A percentile compares a stretch with the other conserved stretches of the same genome.
Evolutionary conservation across 805 yeast species (phyloP).

Genomic region (Myxozyma neotropica): DNA sequence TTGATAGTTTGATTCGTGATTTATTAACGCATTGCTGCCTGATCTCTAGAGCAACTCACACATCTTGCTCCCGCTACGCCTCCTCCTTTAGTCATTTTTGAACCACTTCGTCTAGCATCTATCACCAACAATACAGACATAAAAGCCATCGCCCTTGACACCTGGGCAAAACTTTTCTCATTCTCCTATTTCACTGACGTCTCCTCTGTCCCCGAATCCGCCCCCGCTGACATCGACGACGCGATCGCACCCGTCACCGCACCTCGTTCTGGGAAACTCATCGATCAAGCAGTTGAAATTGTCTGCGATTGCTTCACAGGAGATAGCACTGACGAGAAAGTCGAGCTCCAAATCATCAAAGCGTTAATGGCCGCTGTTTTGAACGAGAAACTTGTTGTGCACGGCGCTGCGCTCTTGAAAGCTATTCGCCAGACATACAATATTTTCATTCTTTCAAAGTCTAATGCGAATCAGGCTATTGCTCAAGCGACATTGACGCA

Average conservation of each 20-base stretch:
- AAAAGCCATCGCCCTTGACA: slow-evolving; percentile 75
- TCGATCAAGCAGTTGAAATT: slow-evolving; percentile 64
- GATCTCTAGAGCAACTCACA: slow-evolving; percentile 36
- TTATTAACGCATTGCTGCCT: background rate
- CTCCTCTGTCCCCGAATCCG: slow-evolving; percentile 11
- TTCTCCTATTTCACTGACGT: slow-evolving; percentile 64
- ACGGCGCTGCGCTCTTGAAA: slow-evolving; percentile 83
- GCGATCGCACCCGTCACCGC: slow-evolving; percentile 33
- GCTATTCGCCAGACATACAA: slow-evolving; percentile 94
- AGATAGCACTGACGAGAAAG: slow-evolving; percentile 84
- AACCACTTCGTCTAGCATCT: slow-evolving; percentile 67
- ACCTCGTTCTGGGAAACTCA: slow-evolving; percentile 15
- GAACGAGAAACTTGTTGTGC: slow-evolving; percentile 78
- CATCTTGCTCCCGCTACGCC: slow-evolving; percentile 43
- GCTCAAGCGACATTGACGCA: slow-evolving; percentile 96
- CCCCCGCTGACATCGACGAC: slow-evolving; percentile 16
- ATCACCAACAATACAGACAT: slow-evolving; percentile 66
- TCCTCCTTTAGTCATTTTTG: slow-evolving; percentile 63
- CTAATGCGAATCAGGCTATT: slow-evolving; percentile 82
- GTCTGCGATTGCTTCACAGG: slow-evolving; percentile 85
- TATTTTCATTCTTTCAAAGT: slow-evolving; percentile 80
- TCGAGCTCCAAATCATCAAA: slow-evolving; percentile 90
- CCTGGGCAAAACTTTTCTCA: slow-evolving; percentile 85
- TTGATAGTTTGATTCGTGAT: background rate
- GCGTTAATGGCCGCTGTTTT: slow-evolving; percentile 88